Base-by-base conservation (phyloP, 306 rosid species). In the Castanea mollissima region DNA sequence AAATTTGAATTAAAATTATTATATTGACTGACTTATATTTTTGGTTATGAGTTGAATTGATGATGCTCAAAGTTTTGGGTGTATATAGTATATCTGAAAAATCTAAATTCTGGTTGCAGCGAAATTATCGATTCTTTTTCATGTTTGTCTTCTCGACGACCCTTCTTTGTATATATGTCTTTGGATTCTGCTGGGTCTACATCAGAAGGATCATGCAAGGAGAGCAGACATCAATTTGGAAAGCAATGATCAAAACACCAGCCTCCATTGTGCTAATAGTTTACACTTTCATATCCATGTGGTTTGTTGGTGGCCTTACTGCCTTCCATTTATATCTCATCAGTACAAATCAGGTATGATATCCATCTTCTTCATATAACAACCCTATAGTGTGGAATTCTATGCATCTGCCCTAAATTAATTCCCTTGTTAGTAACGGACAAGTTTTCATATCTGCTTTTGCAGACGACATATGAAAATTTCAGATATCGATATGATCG, bases 301-400 rank as follows among this genome's bases (percentile, higher is more conserved):
- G 99, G 99, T 95, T 95, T 85, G 99, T 95, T 41, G 97, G 98
- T 1, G 99, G 99, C 64, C 98, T 95, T 58, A 90, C 98, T n/a
- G 98, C 99, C 65, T 95, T 95, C 92, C 99, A 95, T 91, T 86
- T 95, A 57, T 95, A 91, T 85, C 91, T 95, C 82, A 91, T 95
- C 71, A 91, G 97, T 79, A 95, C 98, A 76, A 95, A 95, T 83
- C 99, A 95, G 96, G 99, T 95, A 71, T 82, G 78, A 35, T 18
- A 69, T 29, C 41, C 69, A 57, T 60, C 21, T 55, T 68, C 25
- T 67, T 44, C 44, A 16, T 38, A 59, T 32, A 69, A 14, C 44
- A 72, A 57, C 52, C 32, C 78, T 32, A 38, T 32, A 34, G 63
- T 49, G 35, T 74, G 2, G 72, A 65, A 55, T 38, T 78, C 16